Conservation (phyloP, 345 rosid genomes). For the Nephelium lappaceum region DNA sequence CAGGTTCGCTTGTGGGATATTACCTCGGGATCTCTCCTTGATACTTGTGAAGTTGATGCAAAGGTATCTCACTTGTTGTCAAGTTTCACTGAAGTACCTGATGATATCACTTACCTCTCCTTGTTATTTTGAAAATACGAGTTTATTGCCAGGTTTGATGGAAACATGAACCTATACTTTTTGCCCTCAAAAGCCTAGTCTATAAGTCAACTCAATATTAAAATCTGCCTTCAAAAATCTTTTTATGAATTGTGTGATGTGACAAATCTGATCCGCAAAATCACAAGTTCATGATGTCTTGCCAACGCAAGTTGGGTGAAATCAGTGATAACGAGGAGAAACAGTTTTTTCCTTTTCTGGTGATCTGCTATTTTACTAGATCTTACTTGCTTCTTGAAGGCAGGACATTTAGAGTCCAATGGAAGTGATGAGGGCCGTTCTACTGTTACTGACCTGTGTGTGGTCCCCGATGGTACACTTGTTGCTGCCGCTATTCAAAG, state of each 20-base stretch:
- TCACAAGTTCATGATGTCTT: neutral
- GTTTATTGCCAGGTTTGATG: slow-evolving; percentile 11
- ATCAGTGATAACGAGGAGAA: neutral
- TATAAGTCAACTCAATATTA: neutral
- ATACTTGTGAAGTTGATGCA: slow-evolving; percentile 72
- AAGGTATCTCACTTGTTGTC: slow-evolving; percentile 48
- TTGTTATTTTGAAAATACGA: neutral
- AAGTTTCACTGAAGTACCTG: slow-evolving; percentile 5
- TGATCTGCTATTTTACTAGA: neutral
- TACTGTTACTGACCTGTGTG: slow-evolving; percentile 65
- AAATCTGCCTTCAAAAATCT: neutral
- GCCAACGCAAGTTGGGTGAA: neutral
- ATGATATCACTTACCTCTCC: neutral
- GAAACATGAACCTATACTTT: neutral
- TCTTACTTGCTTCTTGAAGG: slow-evolving; percentile 54
- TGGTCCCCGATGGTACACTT: slow-evolving; percentile 46
- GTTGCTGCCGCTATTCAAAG: slow-evolving; percentile 83
- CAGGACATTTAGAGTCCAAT: slow-evolving; percentile 43
- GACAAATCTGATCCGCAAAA: neutral
- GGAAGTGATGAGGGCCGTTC: slow-evolving; percentile 49
- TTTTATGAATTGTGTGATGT: neutral
- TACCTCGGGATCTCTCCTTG: slow-evolving; percentile 75
- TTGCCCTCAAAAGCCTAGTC: neutral
- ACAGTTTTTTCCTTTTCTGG: neutral
- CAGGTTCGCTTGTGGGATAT: slow-evolving; percentile 96